phyloP scores from a whole-genome alignment of 2,329 filamentous ascomycete species.

The Claviceps pusilla region DNA sequence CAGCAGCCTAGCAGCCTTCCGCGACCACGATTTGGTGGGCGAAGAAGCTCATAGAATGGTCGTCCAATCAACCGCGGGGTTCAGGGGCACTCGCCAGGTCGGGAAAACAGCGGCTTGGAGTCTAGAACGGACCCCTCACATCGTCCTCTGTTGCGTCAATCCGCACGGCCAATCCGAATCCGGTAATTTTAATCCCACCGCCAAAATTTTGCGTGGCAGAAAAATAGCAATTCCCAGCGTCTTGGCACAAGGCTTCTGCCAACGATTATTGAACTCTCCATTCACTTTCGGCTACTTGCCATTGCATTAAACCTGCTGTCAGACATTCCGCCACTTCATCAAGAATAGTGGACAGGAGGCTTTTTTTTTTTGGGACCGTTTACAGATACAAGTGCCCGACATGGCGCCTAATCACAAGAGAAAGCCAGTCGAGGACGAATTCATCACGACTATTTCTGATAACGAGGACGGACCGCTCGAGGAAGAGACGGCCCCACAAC shows the following conservation, averaged over 20 bases:
- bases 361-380: slow-evolving; percentile 1
- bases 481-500: slow-evolving; percentile 31
- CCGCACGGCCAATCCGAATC: neutral
- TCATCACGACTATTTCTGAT: slow-evolving; percentile 45
- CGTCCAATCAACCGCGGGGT: slow-evolving; percentile 26
- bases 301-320: neutral
- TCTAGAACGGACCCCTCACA: neutral
- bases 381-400: neutral
- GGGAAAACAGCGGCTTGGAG: slow-evolving; percentile 10
- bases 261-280: neutral
- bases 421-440: slow-evolving; percentile 38
- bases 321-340: neutral
- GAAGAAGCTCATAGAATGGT: slow-evolving; percentile 8
- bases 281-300: neutral
- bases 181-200: slow-evolving; percentile 9
- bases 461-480: slow-evolving; percentile 37
- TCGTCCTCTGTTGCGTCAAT: neutral
- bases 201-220: slow-evolving; percentile 14
- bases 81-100: neutral
- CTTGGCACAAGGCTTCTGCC: neutral
- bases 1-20: neutral
- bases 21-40: neutral
- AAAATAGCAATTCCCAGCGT: slow-evolving; percentile 6
- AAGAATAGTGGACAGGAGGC: neutral
- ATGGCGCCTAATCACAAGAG: slow-evolving; percentile 36